Conservation (phyloP, 2,329 filamentous ascomycete genomes). For the Fusarium tricinctum region DNA sequence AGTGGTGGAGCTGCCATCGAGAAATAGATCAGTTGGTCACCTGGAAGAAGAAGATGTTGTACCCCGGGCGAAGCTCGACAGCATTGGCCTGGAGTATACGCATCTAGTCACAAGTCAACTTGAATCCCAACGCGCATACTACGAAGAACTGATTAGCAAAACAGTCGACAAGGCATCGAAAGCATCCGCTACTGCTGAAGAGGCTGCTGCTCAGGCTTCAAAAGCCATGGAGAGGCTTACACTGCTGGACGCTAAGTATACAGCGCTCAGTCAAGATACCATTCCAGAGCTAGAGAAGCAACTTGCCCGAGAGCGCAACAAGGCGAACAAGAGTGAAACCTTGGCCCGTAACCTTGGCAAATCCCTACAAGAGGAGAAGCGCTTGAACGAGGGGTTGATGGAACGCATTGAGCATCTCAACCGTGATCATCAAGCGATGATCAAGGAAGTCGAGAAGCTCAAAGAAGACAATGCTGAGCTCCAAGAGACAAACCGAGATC, state of each 20-base stretch:
- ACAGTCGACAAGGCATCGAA: conserved; percentile 89
- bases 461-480: conserved; percentile 78
- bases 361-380: conserved; percentile 87
- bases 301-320: conserved; percentile 75
- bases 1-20: conserved; percentile 86
- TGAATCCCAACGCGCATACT: conserved; percentile 92
- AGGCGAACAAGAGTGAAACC: conserved; percentile 78
- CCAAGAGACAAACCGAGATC: conserved; percentile 86
- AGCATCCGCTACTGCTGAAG: conserved; percentile 76
- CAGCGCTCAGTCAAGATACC: conserved; percentile 67
- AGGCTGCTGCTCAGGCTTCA: conserved; percentile 66
- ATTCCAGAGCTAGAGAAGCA: conserved; percentile 81
- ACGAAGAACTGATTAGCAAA: conserved; percentile 91
- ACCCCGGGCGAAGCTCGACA: conserved; percentile 76
- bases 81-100: conserved; percentile 93
- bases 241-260: conserved; percentile 61
- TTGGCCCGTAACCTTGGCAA: conserved; percentile 82
- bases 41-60: conserved; percentile 74
- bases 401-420: conserved; percentile 83
- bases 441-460: conserved; percentile 69
- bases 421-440: conserved; percentile 70
- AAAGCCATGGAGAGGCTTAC: conserved; percentile 65
- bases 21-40: conserved; percentile 54
- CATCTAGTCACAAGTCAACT: conserved; percentile 93
- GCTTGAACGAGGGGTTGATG: conserved; percentile 84